Base-by-base conservation (phyloP, 306 rosid species). In the Ochetophila trinervis region DNA sequence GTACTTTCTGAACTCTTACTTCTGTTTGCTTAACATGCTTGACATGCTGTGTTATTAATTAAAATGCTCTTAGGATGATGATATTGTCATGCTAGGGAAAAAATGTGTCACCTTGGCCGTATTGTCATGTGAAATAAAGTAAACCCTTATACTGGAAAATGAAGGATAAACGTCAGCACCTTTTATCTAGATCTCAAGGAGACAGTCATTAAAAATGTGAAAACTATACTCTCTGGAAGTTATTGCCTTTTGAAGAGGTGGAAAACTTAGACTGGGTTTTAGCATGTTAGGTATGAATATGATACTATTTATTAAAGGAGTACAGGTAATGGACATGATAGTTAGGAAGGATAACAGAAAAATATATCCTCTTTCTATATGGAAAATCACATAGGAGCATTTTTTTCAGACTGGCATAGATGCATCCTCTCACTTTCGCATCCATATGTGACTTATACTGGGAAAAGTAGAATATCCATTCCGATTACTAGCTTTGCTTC, bases 11-110 rank as follows among this genome's bases (percentile, higher is more conserved):
- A 44, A 57, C 32, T 59, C 24, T 50, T 36, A 19, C n/a, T 53
- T 66, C 30, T 52, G 44, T 61, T 69, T n/a, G n/a, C n/a, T n/a
- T n/a, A n/a, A n/a, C n/a, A n/a, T 71, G 60, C 65, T 63, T 57
- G 54, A 60, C 21, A 54, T 30, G 54, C 49, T 63, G 19, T 63
- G 9, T 30, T 58, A 32, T 53, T 16, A 50, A 21, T 9, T 40
- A 11, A 60, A 62, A 18, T 51, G 34, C 5, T 55, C 11, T 35
- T 56, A 37, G 19, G 5, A 12, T 36, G 70, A 57, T 57, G 60
- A 58, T 23, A 40, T 12, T 36, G 19, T 50, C 50, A 17, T 18
- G 54, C 18, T 2, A 57, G 12, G 34, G 56, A 32, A 69, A 51
- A 58, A 59, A 58, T 32, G 34, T 19, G 21, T 20, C 17, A 35